Evolutionary conservation across 208 protist species (phyloP).

Genomic region (Wallacemonas sp.): DNA sequence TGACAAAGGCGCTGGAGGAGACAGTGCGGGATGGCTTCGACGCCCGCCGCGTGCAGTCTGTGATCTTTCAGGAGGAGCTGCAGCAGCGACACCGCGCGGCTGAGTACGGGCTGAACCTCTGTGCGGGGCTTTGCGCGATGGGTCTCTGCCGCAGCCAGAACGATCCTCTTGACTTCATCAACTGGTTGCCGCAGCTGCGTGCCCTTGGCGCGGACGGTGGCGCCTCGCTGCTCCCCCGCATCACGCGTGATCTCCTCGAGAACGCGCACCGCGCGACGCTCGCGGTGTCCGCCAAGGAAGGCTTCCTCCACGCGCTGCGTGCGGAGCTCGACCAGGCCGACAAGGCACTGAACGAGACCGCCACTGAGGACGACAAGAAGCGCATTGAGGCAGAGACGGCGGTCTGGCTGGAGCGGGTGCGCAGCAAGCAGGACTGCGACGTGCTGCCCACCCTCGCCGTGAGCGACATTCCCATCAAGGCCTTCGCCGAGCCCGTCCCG

Average conservation of each 20-base stretch:
- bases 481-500: conserved; percentile 80
- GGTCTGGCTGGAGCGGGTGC: conserved; percentile 66
- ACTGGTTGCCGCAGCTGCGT: conserved; percentile 83
- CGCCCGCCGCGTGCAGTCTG: conserved; percentile 71
- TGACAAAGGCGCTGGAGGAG: conserved; percentile 53
- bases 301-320: conserved; percentile 64
- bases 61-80: conserved; percentile 90
- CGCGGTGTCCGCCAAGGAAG: conserved; percentile 69
- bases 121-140: conserved; percentile 71
- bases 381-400: conserved; percentile 58
- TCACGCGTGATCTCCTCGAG: conserved; percentile 62
- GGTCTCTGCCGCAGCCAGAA: conserved; percentile 68
- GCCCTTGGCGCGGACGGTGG: conserved; percentile 56
- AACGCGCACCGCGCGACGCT: conserved; percentile 74
- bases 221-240: conserved; percentile 59
- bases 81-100: conserved; percentile 87
- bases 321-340: conserved; percentile 59
- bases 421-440: conserved; percentile 60
- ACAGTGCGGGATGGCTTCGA: conserved; percentile 84
- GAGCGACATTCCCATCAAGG: conserved; percentile 70
- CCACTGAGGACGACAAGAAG: conserved; percentile 58
- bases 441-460: conserved; percentile 81
- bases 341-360: conserved; percentile 49
- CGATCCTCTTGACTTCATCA: conserved; percentile 83
- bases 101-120: conserved; percentile 85